A percentile compares a stretch with the other conserved stretches of the same genome.
These are phyloP conservation scores for Lumnitzera littorea DNA, from an alignment of 345 rosid species.

Conservation along the genomic window DNA sequence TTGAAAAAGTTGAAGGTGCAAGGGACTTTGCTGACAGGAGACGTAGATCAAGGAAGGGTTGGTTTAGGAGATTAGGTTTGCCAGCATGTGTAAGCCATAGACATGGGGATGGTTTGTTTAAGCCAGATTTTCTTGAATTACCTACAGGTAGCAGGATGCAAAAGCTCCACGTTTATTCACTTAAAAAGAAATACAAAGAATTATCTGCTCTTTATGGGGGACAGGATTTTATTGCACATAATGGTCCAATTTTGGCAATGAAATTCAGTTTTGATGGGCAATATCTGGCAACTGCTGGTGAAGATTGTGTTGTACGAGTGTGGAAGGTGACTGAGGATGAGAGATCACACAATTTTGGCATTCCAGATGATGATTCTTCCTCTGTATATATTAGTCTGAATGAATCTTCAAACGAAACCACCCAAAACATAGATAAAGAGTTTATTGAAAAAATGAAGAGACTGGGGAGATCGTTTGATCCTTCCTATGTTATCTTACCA, in stretches of 20 bases:
- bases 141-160: conserved; percentile 23
- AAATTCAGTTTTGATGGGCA: conserved; percentile 70
- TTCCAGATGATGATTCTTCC: conserved; percentile 38
- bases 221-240: conserved; percentile 67
- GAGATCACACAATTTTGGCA: conserved; percentile 32
- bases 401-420: conserved; percentile 37
- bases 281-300: conserved; percentile 70
- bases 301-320: conserved; percentile 59
- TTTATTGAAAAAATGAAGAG: conserved; percentile 31
- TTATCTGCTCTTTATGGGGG: conserved; percentile 57
- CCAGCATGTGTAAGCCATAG: conserved; percentile 25
- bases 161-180: conserved; percentile 35
- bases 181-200: conserved; percentile 51
- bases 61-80: conserved; percentile 49
- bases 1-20: conserved; percentile 13
- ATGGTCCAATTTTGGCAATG: conserved; percentile 63
- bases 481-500: conserved; percentile 58
- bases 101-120: conserved; percentile 12
- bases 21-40: conserved; percentile 12
- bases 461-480: conserved; percentile 37
- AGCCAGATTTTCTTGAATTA: conserved; percentile 24
- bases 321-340: conserved; percentile 65
- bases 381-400: conserved; percentile 46
- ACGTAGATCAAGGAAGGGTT: conserved; percentile 29
- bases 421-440: conserved; percentile 33